Base-by-base conservation (phyloP, 495 filamentous ascomycete genomes). In the Ramalina intermedia region DNA sequence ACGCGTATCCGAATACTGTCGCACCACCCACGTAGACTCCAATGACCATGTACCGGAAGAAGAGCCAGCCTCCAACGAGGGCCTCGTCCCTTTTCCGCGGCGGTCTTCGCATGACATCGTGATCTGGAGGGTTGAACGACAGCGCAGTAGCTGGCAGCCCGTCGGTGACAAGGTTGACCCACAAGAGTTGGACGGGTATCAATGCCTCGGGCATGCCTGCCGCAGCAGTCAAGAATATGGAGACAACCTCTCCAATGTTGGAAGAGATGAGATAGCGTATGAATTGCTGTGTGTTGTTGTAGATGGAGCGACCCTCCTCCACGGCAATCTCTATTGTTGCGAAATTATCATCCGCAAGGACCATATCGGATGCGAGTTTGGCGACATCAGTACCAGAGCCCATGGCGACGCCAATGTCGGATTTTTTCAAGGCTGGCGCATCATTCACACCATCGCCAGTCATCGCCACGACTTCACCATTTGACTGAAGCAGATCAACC, bases 281-380 rank as follows among this genome's bases (percentile, higher is more conserved):
- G 64, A 99, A 99, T 62, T 99, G 93, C 62, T 99, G 93, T 3
- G 93, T 99, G 73, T 99, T 99, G 80, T 90, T 96, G 74, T 94
- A 99, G 69, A 99, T 99, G 29, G 88, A 88, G 46, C 93, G 82
- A 46, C 93, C 93, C 66, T 99, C 93, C 65, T 96, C 91, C 46
- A 99, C 88, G 33, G 93, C 93, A 48, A 85, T 75, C 58, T 90
- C 85, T 59, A 99, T 99, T 23, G 93, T 96, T 41, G 93, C 91
- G 62, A 99, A 99, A 69, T 99, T 99, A 66, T 96, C 84, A 69
- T 99, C 93, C 24, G 87, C 88, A 45, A 99, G 80, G 13, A 99
- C 91, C 93, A 99, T 99, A 63, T 99, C 93, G 23, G 93, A 85
- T 14, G 93, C 93, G 45, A 99, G 72, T 69, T 91, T 95, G 38